Evolutionary conservation across 352 stramenopile species (phyloP).

Genomic region (Pythium guiyangense): DNA sequence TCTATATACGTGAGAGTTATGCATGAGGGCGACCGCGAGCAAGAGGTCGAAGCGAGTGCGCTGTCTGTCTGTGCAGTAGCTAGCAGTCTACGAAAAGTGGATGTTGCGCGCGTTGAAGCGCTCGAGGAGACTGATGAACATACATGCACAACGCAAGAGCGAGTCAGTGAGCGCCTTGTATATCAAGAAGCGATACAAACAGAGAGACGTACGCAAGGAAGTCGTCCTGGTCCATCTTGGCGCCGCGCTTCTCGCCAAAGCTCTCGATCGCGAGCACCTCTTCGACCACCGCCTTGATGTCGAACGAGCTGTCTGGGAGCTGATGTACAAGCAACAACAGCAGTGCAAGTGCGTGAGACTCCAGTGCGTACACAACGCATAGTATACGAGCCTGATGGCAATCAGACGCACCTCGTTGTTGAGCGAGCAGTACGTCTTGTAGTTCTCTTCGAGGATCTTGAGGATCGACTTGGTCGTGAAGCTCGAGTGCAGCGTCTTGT

Average conservation of each 20-base stretch:
- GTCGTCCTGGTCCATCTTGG: constrained; percentile 98
- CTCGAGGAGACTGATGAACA: constrained; percentile 72
- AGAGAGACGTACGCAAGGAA: constrained; percentile 86
- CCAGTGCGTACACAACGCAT: not conserved
- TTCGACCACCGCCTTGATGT: constrained; percentile 94
- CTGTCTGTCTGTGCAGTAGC: not conserved
- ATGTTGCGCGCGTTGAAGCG: constrained; percentile 97
- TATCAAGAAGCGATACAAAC: not conserved
- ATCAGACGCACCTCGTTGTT: constrained; percentile 66
- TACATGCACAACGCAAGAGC: not conserved
- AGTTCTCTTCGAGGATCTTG: constrained; percentile 95
- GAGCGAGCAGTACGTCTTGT: constrained; percentile 93
- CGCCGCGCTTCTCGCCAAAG: constrained; percentile 87
- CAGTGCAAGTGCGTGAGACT: not conserved
- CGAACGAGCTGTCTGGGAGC: constrained; percentile 65
- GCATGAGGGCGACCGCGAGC: not conserved
- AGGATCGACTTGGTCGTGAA: constrained; percentile 97
- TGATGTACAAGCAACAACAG: constrained; percentile 12
- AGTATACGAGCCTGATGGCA: not conserved
- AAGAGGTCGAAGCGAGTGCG: not conserved
- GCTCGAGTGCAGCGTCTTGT: constrained; percentile 97
- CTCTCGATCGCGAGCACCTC: constrained; percentile 89
- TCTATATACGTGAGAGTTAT: not conserved
- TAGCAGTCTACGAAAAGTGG: constrained; percentile 88
- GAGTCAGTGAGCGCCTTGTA: not conserved